Conservation (phyloP, 805 yeast genomes). For the Diddensiella transvaalensis region DNA sequence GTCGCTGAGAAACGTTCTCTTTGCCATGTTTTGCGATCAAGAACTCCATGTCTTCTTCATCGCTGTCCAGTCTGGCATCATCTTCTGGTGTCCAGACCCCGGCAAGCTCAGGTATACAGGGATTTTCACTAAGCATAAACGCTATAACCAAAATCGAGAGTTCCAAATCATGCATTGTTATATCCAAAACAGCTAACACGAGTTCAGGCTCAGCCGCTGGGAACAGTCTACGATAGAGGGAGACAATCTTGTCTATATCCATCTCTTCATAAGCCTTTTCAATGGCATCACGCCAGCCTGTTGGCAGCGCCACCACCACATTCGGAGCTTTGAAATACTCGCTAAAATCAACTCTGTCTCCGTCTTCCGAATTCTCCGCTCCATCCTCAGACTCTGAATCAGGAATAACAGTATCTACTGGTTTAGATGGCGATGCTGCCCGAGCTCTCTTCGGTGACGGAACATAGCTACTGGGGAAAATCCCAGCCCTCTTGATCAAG, state of each 20-base stretch:
- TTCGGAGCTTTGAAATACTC: neutral
- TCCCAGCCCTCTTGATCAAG: neutral
- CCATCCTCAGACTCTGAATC: neutral
- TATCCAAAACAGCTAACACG: neutral
- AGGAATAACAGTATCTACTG: neutral
- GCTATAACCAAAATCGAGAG: neutral
- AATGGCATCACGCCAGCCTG: neutral
- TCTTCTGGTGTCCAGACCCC: constrained; percentile 15
- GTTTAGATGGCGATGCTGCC: neutral
- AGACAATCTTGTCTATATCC: neutral
- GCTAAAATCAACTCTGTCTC: neutral
- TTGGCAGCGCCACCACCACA: neutral
- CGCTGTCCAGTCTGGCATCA: constrained; percentile 7
- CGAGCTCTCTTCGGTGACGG: neutral
- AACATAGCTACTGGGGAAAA: neutral
- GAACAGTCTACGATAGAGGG: neutral
- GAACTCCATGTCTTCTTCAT: no score
- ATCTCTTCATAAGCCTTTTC: neutral
- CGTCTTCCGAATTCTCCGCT: neutral
- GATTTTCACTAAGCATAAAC: neutral
- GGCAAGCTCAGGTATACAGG: neutral
- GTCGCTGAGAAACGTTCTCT: no score
- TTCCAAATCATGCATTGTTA: neutral
- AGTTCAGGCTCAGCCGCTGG: neutral
- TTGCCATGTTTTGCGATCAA: no score